Conservation (phyloP, 176 grass and related monocot species). For the Lolium perenne region DNA sequence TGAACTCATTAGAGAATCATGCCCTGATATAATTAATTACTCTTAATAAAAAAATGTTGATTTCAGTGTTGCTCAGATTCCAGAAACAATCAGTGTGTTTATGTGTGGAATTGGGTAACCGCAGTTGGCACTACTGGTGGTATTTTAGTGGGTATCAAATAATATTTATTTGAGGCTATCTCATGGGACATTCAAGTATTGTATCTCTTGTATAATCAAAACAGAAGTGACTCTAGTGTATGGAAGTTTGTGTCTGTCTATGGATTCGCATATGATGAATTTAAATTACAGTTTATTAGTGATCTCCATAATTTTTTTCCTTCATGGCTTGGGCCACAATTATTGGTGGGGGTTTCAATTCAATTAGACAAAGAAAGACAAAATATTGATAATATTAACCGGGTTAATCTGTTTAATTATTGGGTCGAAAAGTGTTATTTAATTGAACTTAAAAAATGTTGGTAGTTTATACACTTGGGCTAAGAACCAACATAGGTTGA, state of each 20-base stretch:
- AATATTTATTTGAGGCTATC: neutral
- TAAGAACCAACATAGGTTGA: neutral
- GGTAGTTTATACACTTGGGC: neutral
- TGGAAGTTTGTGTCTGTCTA: neutral
- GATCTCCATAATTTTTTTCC: neutral
- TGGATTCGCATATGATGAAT: neutral
- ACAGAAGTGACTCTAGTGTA: neutral
- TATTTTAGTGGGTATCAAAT: neutral
- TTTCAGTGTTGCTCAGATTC: neutral
- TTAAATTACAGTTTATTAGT: neutral
- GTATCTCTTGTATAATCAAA: neutral
- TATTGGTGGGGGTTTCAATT: neutral
- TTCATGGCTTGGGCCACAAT: neutral
- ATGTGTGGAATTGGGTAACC: neutral
- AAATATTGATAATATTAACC: neutral
- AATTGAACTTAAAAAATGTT: neutral
- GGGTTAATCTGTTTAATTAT: neutral
- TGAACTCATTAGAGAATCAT: neutral
- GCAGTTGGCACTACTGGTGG: neutral
- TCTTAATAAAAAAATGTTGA: neutral
- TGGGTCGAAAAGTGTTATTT: neutral
- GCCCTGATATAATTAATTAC: neutral
- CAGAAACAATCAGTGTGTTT: rapidly evolving
- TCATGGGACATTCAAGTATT: too few relatives aligned
- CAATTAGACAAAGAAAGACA: neutral